phyloP scores from a whole-genome alignment of 257 asterid species.

The Henckelia pumila region DNA sequence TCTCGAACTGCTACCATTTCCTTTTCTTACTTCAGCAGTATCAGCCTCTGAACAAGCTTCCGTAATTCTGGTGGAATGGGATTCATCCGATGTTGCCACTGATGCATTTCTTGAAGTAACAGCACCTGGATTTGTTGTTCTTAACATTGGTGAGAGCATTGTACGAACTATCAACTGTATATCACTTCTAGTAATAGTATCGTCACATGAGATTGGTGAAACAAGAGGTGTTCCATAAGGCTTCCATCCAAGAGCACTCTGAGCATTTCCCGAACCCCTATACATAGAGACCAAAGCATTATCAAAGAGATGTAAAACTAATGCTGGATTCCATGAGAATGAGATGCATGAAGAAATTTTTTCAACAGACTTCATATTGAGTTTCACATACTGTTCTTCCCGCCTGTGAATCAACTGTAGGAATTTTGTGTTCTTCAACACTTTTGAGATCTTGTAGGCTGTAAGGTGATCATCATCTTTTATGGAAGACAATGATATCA shows the following conservation, averaged over 20 bases:
- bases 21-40: conserved; percentile 40
- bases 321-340: background rate
- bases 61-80: conserved; percentile 29
- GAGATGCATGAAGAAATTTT: background rate
- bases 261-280: conserved; percentile 77
- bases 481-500: conserved; percentile 69
- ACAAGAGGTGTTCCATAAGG: conserved; percentile 98
- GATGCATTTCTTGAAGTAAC: conserved; percentile 36
- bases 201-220: conserved; percentile 85
- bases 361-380: conserved; percentile 4
- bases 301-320: conserved; percentile 7
- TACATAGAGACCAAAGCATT: conserved; percentile 22
- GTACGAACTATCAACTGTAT: conserved; percentile 80
- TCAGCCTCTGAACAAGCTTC: conserved; percentile 39
- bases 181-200: conserved; percentile 70
- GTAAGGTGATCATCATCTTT: conserved; percentile 95
- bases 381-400: conserved; percentile 74
- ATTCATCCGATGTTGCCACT: conserved; percentile 35
- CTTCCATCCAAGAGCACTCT: conserved; percentile 79
- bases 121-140: conserved; percentile 43
- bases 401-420: conserved; percentile 95
- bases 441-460: conserved; percentile 87
- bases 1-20: conserved; percentile 48
- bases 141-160: conserved; percentile 82
- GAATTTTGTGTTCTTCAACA: conserved; percentile 66